Percentiles rank a stretch among this genome's conserved stretches.
Conservation (phyloP, 176 grass and related monocot genomes). For the Themeda triandra region DNA sequence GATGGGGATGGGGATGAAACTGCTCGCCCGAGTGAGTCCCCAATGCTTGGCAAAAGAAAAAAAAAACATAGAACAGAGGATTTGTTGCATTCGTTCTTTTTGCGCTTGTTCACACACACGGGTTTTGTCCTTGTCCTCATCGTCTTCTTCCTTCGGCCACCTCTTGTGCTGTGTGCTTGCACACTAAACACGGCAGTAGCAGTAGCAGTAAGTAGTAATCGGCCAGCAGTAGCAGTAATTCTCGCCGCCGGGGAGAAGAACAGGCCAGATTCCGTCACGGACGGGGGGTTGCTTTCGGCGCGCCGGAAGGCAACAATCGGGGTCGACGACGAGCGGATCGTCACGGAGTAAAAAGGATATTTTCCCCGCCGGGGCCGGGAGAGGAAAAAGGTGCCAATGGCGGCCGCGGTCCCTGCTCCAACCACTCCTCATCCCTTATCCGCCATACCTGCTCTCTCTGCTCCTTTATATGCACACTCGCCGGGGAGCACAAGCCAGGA, state of each 20-base stretch:
- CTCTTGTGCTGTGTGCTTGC: too few relatives aligned
- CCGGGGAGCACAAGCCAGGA: neutral
- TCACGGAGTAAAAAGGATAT: neutral
- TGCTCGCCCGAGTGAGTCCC: conserved; percentile 25
- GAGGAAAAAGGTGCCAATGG: neutral
- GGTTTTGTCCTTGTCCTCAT: neutral
- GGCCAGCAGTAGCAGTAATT: neutral
- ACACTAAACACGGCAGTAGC: neutral
- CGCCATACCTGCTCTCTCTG: neutral
- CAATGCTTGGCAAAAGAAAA: neutral
- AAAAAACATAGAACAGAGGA: neutral
- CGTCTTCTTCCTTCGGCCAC: neutral
- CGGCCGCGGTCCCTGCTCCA: conserved; percentile 24
- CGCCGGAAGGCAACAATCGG: conserved; percentile 28
- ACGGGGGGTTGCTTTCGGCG: conserved; percentile 3
- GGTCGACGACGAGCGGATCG: neutral
- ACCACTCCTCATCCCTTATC: conserved; percentile 42
- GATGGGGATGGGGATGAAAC: conserved; percentile 4
- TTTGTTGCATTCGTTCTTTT: neutral
- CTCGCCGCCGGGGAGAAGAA: neutral
- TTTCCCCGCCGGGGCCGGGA: neutral
- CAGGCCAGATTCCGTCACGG: neutral
- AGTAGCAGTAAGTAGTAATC: neutral
- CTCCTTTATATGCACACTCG: neutral
- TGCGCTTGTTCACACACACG: neutral